Base-by-base conservation (phyloP, 139 green algal genomes). In the Closterium sp. region DNA sequence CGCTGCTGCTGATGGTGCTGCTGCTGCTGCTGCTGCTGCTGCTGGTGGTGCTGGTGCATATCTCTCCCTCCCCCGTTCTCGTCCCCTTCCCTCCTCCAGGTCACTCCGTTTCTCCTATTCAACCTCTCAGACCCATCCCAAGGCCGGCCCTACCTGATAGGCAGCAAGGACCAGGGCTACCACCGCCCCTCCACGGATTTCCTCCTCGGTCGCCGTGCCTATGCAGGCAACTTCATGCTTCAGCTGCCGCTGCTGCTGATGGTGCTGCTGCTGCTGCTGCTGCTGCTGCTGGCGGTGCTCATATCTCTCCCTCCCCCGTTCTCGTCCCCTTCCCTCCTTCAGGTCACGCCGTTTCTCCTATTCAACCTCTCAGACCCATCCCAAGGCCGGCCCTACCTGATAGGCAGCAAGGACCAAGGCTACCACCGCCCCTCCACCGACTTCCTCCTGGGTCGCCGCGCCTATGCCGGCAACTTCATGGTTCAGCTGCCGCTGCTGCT, bases 91-190 rank as follows among this genome's bases (percentile, higher is more conserved):
- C 45, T 70, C 45, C 45, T 70, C 45, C 45, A 70, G 45, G 45
- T 70, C 4, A 70, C 45, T 2, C 79, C 27, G 9, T 29, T 87
- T 7, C 27, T 30, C 2, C 79, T 30, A 1, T 30, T 30, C n/a
- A 29, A 31, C 79, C 79, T 87, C 79, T 87, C n/a, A 29, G n/a
- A 87, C 79, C n/a, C 24, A 9, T 29, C 2, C 79, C 27, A 29
- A 21, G 79, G 79, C 27, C 79, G 79, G 13, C 79, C 79, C 27
- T 87, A 87, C 79, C 27, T 87, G 27, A 87, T 87, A n/a, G 79
- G 79, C 11, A 87, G 79, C 79, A 87, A 87, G 79, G 79, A 87
- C 27, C 79, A 87, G 9, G 79, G 79, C 79, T 87, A 87, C 79
- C n/a, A 87, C 79, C 27, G 27, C 27, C 79, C 27, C 79, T 31